phyloP scores from a whole-genome alignment of 2,329 filamentous ascomycete species.

The Paecilomyces formosus region DNA sequence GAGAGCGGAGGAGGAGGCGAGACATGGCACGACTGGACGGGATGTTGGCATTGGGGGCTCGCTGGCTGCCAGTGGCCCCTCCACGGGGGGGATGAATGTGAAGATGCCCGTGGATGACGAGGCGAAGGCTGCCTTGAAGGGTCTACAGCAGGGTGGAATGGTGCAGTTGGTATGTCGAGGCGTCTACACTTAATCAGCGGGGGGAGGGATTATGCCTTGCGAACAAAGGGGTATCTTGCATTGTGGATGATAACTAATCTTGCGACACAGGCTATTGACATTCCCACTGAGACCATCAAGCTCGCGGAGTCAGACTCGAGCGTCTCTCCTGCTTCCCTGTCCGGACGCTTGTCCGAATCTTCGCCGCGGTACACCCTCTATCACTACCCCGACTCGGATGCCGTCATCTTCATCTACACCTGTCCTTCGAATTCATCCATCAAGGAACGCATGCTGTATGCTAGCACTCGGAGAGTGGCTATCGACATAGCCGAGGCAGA shows the following conservation, averaged over 20 bases:
- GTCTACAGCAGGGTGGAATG: conserved; percentile 28
- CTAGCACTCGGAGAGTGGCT: conserved; percentile 50
- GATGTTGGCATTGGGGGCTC: conserved; percentile 41
- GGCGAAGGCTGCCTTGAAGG: conserved; percentile 44
- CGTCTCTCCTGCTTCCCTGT: conserved; percentile 38
- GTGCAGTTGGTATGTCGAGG: conserved; percentile 43
- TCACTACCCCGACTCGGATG: conserved; percentile 40
- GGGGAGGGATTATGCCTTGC: neutral
- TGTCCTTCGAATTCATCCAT: conserved; percentile 55
- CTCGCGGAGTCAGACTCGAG: conserved; percentile 41
- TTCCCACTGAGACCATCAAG: conserved; percentile 47
- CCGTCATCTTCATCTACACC: conserved; percentile 56
- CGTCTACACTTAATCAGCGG: neutral
- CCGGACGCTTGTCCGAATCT: conserved; percentile 40
- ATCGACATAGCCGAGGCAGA: conserved; percentile 47
- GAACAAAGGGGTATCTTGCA: conserved; percentile 9
- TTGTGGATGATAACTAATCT: conserved; percentile 10
- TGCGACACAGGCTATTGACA: conserved; percentile 26
- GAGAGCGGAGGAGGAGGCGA: conserved; percentile 52
- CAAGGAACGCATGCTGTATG: conserved; percentile 60
- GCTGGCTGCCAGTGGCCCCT: conserved; percentile 15
- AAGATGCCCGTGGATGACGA: conserved; percentile 48
- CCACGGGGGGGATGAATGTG: conserved; percentile 35
- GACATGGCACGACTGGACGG: conserved; percentile 44
- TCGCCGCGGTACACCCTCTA: conserved; percentile 58